Evolutionary conservation across 2,329 filamentous ascomycete genomes (phyloP), one percentile per base, ranked within the genome.

Genomic region (Amauroascus verrucosus): DNA sequence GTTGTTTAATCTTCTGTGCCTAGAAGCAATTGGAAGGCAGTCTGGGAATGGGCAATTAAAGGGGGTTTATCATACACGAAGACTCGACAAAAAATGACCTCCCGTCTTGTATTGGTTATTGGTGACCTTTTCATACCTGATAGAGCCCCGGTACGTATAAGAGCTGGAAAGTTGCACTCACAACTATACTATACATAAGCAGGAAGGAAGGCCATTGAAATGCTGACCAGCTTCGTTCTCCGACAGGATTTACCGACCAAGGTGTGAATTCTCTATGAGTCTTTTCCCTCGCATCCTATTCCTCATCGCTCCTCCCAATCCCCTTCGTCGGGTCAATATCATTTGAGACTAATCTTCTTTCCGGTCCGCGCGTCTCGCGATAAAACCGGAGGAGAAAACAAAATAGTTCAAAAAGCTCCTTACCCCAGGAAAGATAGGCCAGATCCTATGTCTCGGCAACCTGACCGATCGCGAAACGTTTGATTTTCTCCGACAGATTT

Each of bases 111-210:
- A 67, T 81, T 95, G 67, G 88, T 93, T 66, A 88, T 95, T 62
- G 88, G 88, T 69, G 89, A 95, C 75, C 81, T 95, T 52, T 89
- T 95, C 75, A 95, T 95, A 72, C 89, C 89, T 63, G 89, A 95
- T 72, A 80, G 89, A 68, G 89, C 88, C 63, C 83, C 93, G 59
- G 89, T 80, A 68, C 62, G 72, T 51, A 41, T 14, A 8, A 13
- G 5, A 44, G n/a, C 2, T 32, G 16, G 13, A 26, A n/a, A n/a
- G n/a, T n/a, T n/a, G n/a, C n/a, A n/a, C n/a, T 7, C n/a, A 40
- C 18, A 18, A 11, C n/a, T 37, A 33, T 13, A 24, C 26, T 16
- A 18, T 38, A 14, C 1, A 22, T 22, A 20, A 6, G 16, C 6
- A 28, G 13, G 8, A n/a, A 35, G 5, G 6, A 35, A 9, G 18